Conservation (phyloP, 2,329 filamentous ascomycete species). For the Ascochyta koolunga region DNA sequence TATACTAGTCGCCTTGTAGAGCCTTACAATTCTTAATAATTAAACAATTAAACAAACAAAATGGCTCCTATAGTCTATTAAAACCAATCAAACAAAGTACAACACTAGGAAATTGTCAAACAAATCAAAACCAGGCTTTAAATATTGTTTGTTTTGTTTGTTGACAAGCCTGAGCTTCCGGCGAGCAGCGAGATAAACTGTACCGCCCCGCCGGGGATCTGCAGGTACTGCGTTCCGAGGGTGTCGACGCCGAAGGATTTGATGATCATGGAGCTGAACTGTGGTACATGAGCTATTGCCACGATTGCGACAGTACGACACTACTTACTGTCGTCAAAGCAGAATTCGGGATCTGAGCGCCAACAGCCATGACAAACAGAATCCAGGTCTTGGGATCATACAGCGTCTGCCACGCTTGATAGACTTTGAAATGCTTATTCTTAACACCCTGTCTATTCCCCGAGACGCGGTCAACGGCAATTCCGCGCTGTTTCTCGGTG, state of each 20-base stretch:
- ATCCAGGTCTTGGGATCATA: conserved; percentile 51
- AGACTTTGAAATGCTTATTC: conserved; percentile 55
- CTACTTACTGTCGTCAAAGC: conserved; percentile 56
- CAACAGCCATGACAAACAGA: conserved; percentile 50
- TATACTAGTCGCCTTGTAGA: no score
- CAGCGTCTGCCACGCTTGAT: conserved; percentile 54
- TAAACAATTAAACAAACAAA: no score
- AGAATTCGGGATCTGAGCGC: conserved; percentile 63
- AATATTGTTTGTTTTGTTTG: no score
- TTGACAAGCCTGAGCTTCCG: no score
- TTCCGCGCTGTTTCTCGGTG: conserved; percentile 19
- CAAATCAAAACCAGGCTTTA: no score
- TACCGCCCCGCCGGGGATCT: conserved; percentile 62
- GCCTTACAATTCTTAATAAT: no score
- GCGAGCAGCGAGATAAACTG: conserved; percentile 48
- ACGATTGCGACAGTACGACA: neutral
- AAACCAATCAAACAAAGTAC: no score
- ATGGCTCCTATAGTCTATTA: no score
- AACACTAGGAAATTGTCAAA: no score
- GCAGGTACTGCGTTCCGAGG: conserved; percentile 76
- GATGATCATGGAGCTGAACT: conserved; percentile 58
- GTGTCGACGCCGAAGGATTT: conserved; percentile 83
- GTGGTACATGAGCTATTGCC: neutral
- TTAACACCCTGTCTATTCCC: conserved; percentile 58
- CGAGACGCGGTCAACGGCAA: conserved; percentile 50